phyloP scores from a whole-genome alignment of 2,329 filamentous ascomycete genomes.

The Triangularia setosa region DNA sequence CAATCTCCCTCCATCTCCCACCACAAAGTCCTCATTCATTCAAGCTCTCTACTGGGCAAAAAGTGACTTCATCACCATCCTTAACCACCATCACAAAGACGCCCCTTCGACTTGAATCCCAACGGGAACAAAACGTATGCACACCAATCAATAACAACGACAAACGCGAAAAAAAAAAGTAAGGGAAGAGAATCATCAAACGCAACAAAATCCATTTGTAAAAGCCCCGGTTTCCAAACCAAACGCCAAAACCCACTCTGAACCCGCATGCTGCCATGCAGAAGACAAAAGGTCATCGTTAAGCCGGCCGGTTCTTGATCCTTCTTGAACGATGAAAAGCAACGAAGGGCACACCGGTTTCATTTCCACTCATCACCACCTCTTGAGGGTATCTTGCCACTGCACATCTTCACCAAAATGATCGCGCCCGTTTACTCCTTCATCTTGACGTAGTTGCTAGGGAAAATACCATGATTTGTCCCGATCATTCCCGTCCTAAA shows the following conservation, averaged over 20 bases:
- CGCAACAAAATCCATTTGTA: neutral
- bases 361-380: neutral
- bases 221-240: neutral
- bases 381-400: neutral
- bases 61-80: neutral
- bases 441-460: constrained; percentile 74
- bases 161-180: neutral
- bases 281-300: neutral
- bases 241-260: neutral
- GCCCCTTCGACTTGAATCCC: neutral
- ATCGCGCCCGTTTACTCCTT: constrained; percentile 39
- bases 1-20: neutral
- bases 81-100: too few relatives aligned
- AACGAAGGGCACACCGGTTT: neutral
- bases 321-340: neutral
- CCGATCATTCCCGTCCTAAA: constrained; percentile 83
- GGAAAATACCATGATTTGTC: constrained; percentile 84
- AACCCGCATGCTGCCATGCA: neutral
- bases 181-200: neutral
- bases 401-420: neutral
- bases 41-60: too few relatives aligned
- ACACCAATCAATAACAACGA: neutral
- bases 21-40: too few relatives aligned
- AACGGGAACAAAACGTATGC: neutral
- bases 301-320: neutral